Evolutionary conservation across 352 stramenopile species (phyloP), one percentile per base, ranked within the genome.

Genomic region (Phytopythium mirpurense): DNA sequence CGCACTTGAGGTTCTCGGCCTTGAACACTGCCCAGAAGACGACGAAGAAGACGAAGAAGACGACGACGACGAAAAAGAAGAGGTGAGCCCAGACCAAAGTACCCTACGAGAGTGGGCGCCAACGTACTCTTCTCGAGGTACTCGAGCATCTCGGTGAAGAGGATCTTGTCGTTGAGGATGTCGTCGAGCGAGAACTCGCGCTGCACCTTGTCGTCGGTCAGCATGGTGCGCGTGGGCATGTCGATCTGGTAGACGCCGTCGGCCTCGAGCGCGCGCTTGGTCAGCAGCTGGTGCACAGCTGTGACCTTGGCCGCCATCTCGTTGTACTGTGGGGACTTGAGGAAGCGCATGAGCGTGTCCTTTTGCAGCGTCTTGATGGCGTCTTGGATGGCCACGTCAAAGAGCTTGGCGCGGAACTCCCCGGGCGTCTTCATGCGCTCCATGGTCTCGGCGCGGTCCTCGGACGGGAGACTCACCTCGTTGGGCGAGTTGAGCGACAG

Each of bases 331-430:
- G 67, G 54, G 18, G 74, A 82, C 64, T 90, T 90, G 53, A 90
- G 70, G 57, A 90, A 90, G 35, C 83, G 78, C 57, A 68, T 72
- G 45, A 93, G 72, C 60, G 78, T 90, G 59, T 93, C 83, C 32
- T 83, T 87, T 51, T 93, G 83, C 26, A 93, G 56, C 18, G 83
- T 93, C 54, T 93, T 93, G 56, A 93, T 87, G 11, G 79, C 80
- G 54, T 93, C 83, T 59, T 90, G 78, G 62, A 88, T 76, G 15
- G 79, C 79, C 2, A 89, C 83, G 47, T 93, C 83, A 38, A 93
- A 93, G 46, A 93, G 75, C 56, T 90, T 93, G 63, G 64, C 72
- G 32, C 73, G 68, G 51, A 74, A 90, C 68, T 91, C 78, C 29
- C 70, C 80, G 4, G 82, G 82, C 24, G 75, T 83, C 54, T 93